phyloP scores from a whole-genome alignment of 108 stramenopile species.

The Aurantiochytrium sp. region DNA sequence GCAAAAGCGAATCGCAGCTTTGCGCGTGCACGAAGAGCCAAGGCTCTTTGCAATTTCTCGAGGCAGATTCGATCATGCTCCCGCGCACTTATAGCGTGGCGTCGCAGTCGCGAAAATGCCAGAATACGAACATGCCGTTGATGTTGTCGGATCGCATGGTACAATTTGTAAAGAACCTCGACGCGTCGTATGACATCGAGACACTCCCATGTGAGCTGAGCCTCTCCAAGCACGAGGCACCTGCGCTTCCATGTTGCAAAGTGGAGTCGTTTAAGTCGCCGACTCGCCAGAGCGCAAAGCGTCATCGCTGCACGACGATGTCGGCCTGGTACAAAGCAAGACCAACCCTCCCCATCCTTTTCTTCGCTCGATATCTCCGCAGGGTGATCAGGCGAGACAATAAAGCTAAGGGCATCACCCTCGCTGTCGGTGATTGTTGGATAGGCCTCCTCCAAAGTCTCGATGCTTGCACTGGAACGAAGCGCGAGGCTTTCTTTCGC shows the following conservation, averaged over 20 bases:
- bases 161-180: not conserved
- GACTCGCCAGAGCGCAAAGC: not conserved
- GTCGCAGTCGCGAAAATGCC: not conserved
- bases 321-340: not conserved
- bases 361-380: no score
- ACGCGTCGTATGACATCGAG: not conserved
- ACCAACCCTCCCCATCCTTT: no score
- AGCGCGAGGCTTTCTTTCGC: not conserved
- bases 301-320: not conserved
- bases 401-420: no score
- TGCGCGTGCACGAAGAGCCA: not conserved
- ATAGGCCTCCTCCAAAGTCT: no score
- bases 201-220: not conserved
- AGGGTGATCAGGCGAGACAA: no score
- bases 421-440: no score
- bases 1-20: no score
- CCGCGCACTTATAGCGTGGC: not conserved
- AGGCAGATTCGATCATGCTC: not conserved
- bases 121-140: not conserved
- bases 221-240: not conserved
- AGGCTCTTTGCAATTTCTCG: not conserved
- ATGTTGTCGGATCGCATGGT: not conserved
- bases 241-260: not conserved
- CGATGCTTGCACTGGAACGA: no score
- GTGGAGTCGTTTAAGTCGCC: not conserved